These are phyloP conservation scores for Botrytis squamosa DNA, from an alignment of 2,329 filamentous ascomycete species.

Conservation along the genomic window DNA sequence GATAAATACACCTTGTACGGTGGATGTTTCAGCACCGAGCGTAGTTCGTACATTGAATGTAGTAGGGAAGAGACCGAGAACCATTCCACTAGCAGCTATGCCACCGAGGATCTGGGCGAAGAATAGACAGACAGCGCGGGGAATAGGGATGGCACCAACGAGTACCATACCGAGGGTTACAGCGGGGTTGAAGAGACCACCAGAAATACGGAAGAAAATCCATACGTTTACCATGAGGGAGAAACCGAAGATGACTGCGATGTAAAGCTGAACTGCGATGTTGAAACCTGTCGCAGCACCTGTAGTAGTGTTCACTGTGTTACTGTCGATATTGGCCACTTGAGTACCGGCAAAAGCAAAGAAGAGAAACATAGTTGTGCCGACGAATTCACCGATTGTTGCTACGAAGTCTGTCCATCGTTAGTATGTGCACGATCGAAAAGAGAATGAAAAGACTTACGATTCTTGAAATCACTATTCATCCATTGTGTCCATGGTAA, in stretches of 20 bases:
- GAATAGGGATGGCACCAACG: constrained; percentile 39
- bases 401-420: constrained; percentile 32
- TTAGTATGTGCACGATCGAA: not conserved
- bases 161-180: constrained; percentile 43
- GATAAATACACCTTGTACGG: constrained; percentile 49
- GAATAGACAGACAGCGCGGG: constrained; percentile 39
- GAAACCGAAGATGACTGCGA: constrained; percentile 39
- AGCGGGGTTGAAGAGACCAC: constrained; percentile 53
- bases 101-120: constrained; percentile 40
- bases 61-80: constrained; percentile 34
- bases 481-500: constrained; percentile 49
- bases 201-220: constrained; percentile 53
- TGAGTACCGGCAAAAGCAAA: constrained; percentile 40
- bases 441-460: not conserved
- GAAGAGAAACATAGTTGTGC: constrained; percentile 42
- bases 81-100: constrained; percentile 44
- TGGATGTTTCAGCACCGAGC: constrained; percentile 42
- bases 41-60: constrained; percentile 49
- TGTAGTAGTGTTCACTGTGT: not conserved
- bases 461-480: constrained; percentile 48
- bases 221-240: constrained; percentile 52
- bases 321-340: constrained; percentile 35
- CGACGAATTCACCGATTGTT: constrained; percentile 37
- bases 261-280: constrained; percentile 44
- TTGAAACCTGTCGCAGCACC: constrained; percentile 15